These are phyloP conservation scores for Melampsora americana DNA, from an alignment of 1,284 basidiomycete genomes.

Conservation along the genomic window DNA sequence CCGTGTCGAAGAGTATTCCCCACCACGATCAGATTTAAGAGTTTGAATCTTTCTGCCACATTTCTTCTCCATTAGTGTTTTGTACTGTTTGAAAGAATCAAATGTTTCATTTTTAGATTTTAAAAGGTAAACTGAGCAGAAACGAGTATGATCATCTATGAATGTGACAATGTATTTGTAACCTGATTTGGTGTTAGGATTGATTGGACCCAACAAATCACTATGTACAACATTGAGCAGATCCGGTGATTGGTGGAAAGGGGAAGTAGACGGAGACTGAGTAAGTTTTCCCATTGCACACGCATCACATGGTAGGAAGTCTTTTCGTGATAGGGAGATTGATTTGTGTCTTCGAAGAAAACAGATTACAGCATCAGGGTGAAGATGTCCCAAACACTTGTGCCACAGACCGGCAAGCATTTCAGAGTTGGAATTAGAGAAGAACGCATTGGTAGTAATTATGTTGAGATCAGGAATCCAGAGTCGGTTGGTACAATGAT, in stretches of 20 bases:
- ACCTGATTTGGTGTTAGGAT: background rate
- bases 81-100: background rate
- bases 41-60: background rate
- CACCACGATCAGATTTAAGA: constrained; percentile 10
- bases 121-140: background rate
- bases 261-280: background rate
- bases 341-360: no score
- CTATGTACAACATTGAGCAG: constrained; percentile 3
- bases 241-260: background rate
- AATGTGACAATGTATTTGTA: constrained; percentile 1
- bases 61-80: constrained; percentile 5
- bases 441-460: no score
- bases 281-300: constrained; percentile 4
- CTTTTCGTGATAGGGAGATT: no score
- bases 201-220: background rate
- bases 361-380: no score
- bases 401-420: no score
- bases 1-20: no score
- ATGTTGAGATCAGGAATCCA: no score
- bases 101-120: background rate
- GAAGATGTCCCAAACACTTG: no score
- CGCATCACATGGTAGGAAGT: background rate
- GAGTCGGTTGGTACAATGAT: no score
- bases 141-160: constrained; percentile 1
- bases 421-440: no score